Evolutionary conservation across 495 filamentous ascomycete species (phyloP).

Genomic region (Annulohypoxylon stygium): DNA sequence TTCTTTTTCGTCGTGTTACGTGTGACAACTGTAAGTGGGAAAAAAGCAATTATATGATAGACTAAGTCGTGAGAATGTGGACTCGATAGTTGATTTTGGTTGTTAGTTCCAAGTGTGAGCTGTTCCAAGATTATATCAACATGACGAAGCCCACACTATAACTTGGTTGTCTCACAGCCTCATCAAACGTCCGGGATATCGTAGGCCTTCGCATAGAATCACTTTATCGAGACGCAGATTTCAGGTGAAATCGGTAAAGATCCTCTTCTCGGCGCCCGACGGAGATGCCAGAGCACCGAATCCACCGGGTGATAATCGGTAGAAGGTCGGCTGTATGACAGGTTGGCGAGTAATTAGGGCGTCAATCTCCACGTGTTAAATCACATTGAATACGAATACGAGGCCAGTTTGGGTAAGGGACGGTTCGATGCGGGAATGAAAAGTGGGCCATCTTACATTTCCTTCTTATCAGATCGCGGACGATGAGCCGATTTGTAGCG

Average conservation of each 20-base stretch:
- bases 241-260: not conserved
- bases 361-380: slow-evolving; percentile 25
- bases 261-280: not conserved
- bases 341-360: slow-evolving; percentile 1
- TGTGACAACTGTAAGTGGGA: slow-evolving; percentile 25
- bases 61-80: slow-evolving; percentile 5
- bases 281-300: not conserved
- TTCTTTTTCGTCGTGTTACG: not conserved
- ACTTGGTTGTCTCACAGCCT: slow-evolving; percentile 14
- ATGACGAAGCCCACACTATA: slow-evolving; percentile 15
- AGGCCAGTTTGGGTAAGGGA: not conserved
- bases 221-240: not conserved
- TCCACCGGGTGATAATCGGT: not conserved
- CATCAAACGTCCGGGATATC: not conserved
- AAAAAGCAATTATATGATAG: not conserved
- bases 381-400: slow-evolving; percentile 43
- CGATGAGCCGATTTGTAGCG: slow-evolving; percentile 41
- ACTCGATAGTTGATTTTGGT: slow-evolving; percentile 15
- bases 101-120: slow-evolving; percentile 25
- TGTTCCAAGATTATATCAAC: not conserved
- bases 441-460: slow-evolving; percentile 28
- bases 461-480: slow-evolving; percentile 46
- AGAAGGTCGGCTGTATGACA: slow-evolving; percentile 8
- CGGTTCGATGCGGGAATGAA: slow-evolving; percentile 38
- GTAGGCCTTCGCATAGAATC: not conserved